Conservation (phyloP, 257 asterid species). For the Plantago elongata region DNA sequence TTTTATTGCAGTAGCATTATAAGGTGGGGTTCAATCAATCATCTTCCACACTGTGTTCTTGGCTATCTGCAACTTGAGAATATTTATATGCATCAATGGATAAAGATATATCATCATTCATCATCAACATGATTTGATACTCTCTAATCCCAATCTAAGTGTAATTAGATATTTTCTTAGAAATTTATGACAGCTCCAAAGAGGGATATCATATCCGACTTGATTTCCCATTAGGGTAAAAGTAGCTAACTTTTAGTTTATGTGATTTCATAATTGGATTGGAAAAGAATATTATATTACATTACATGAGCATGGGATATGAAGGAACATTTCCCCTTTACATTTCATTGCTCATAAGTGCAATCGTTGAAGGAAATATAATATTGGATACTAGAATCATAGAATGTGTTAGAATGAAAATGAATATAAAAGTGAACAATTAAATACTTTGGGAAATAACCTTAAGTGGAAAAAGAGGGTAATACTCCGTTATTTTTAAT, state of each 20-base stretch:
- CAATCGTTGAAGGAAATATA: background rate
- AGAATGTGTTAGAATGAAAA: no score
- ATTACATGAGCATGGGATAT: no score
- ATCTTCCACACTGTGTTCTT: slow-evolving; percentile 33
- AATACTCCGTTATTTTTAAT: no score
- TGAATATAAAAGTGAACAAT: no score
- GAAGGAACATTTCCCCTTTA: background rate
- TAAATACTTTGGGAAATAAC: no score
- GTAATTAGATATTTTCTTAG: background rate
- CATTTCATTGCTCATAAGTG: background rate
- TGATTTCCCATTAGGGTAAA: background rate
- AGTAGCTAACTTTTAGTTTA: no score
- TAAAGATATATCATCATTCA: background rate
- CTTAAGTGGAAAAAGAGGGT: no score
- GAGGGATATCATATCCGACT: background rate
- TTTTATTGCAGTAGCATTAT: slow-evolving; percentile 10
- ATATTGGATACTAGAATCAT: no score
- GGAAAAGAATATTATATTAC: no score
- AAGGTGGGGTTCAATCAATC: slow-evolving; percentile 81
- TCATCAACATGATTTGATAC: no score
- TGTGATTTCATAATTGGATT: no score
- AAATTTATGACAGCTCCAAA: background rate
- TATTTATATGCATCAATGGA: background rate
- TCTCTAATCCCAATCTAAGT: background rate
- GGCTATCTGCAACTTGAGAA: slow-evolving; percentile 26